Base-by-base conservation (phyloP, 164 flowering plant genomes). In the Umbellularia californica region DNA sequence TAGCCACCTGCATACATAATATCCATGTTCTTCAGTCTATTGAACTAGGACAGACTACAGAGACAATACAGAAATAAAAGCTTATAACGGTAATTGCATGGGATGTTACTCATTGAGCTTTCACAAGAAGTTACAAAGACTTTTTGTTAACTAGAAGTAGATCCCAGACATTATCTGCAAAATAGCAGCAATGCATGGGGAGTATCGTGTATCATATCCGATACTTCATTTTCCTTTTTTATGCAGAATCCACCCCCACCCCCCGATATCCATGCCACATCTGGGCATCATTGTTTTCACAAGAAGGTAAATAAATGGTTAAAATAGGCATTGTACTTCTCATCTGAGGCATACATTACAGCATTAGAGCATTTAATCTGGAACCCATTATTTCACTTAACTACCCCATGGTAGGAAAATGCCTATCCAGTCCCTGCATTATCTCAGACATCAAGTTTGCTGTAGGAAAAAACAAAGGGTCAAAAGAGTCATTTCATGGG, bases 1-100 rank as follows among this genome's bases (percentile, higher is more conserved):
- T 89, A 89, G 22, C 92, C 92, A 77, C 92, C 91, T 88, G 80
- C 77, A 73, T 20, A 24, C 6, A 63, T 30, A 76, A 13, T 35
- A 23, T 66, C 28, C 9, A 66, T 2, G 69, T 30, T 66, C 19
- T 27, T 66, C 14, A 19, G 15, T 28, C 50, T 35, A 67, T 25
- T 50, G 60, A 47, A 47, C 70, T 50, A 41, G 47, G 1, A 47
- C 70, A 73, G 66, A 13, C 58, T 14, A 47, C 20, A 13, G 22
- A 50, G 15, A 41, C 9, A 41, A 41, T 41, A 41, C 11, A 41
- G n/a, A 55, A 15, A 55, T 55, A 55, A 55, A 13, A 14, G 60
- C 60, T 55, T 55, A 14, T 20, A 55, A 55, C 60, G 19, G 60
- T 55, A 4, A 55, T 55, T 41, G 47, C 47, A 12, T 55, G 17